Base-by-base conservation (phyloP, 345 rosid genomes). In the Pugionium cornutum region DNA sequence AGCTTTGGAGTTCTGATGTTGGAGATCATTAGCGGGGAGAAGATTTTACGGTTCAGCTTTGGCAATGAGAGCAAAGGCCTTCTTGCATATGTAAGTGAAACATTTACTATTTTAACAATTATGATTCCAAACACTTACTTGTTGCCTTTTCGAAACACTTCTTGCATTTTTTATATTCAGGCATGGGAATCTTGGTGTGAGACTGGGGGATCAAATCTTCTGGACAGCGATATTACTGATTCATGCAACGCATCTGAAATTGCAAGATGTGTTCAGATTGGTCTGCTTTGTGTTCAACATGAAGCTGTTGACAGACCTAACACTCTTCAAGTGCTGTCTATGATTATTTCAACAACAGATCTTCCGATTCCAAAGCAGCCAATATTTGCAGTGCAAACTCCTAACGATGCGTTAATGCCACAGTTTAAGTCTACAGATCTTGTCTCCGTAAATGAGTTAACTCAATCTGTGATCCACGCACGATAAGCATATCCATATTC, bases 1-100 rank as follows among this genome's bases (percentile, higher is more conserved):
- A 84, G 88, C 28, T 88, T 82, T 3, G 86, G 96, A 27, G 89
- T 88, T n/a, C 28, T 90, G 4, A 18, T 88, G 1, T 29, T 88
- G 4, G 97, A 88, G 80, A 82, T 82, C 62, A 71, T 84, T 29
- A 75, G 77, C 0, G 85, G 91, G 8, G 76, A 41, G 76, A 87
- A 64, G 68, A 83, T 73, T 49, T 77, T 66, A 0, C 41, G 63
- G 0, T 76, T 57, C 34, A 43, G 51, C 63, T 44, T 49, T 4
- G 83, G 80, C 5, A 71, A 72, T 0, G 76, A 57, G 49, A 61
- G 76, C 41, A 72, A 72, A 51, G 58, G 66, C 25, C 76, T 72
- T 29, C 66, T 72, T 0, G 61, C 42, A 72, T 58, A 49, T 50
- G 76, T 72, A 65, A 72, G 66, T 25, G 48, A 1, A 0, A 8